phyloP scores from a whole-genome alignment of 2,329 filamentous ascomycete species.

The Aspergillus alliaceus region DNA sequence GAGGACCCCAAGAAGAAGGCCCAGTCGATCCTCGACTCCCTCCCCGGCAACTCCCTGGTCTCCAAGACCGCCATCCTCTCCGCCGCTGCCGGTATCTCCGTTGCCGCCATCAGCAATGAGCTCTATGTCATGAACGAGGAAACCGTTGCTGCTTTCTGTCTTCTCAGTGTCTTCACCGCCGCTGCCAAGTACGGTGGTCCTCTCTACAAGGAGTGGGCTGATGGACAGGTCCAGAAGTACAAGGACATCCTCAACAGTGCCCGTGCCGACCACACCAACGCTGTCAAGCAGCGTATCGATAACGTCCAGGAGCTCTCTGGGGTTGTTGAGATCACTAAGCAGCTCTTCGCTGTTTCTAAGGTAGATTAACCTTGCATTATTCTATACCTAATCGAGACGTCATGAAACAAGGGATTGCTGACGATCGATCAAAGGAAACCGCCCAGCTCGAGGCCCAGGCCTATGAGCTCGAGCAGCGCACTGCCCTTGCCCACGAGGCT shows the following conservation, averaged over 20 bases:
- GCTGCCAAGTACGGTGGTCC: slow-evolving; percentile 93
- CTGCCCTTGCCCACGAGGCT: slow-evolving; percentile 85
- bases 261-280: slow-evolving; percentile 89
- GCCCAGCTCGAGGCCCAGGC: slow-evolving; percentile 93
- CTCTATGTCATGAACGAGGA: slow-evolving; percentile 99
- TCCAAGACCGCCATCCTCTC: slow-evolving; percentile 98
- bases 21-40: slow-evolving; percentile 87
- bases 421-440: slow-evolving; percentile 68
- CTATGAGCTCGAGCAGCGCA: slow-evolving; percentile 96
- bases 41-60: slow-evolving; percentile 87
- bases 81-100: slow-evolving; percentile 81
- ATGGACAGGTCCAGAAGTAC: slow-evolving; percentile 86
- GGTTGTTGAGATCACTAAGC: slow-evolving; percentile 96
- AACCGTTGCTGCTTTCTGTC: slow-evolving; percentile 87
- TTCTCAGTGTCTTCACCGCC: slow-evolving; percentile 88
- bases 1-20: slow-evolving; percentile 97
- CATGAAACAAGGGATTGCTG: background rate
- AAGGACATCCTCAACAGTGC: slow-evolving; percentile 93
- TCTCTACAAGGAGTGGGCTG: slow-evolving; percentile 88
- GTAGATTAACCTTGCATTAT: slow-evolving; percentile 49
- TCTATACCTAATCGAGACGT: background rate
- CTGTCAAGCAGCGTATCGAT: slow-evolving; percentile 90
- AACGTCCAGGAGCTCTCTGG: slow-evolving; percentile 92
- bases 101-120: slow-evolving; percentile 98
- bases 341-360: slow-evolving; percentile 97